Evolutionary conservation across 345 rosid genomes (phyloP).

Genomic region (Sisymbrium irio): DNA sequence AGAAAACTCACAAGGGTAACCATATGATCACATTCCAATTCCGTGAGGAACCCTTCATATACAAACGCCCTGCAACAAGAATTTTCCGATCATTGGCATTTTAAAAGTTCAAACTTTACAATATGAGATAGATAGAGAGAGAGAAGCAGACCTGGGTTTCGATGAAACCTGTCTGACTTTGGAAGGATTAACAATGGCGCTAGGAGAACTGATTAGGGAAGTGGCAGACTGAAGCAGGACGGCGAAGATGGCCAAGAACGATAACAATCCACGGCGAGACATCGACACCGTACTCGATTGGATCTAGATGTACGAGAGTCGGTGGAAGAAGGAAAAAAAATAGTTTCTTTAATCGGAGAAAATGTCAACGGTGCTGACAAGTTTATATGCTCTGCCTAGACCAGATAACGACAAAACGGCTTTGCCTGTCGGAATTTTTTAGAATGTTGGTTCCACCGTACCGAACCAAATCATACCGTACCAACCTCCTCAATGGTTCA

Average conservation of each 20-base stretch:
- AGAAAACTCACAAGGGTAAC: slow-evolving; percentile 64
- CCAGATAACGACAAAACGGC: slow-evolving; percentile 24
- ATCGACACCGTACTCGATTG: slow-evolving; percentile 20
- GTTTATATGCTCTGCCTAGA: slow-evolving; percentile 19
- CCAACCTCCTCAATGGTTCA: background rate
- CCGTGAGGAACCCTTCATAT: slow-evolving; percentile 90
- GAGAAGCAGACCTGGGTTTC: slow-evolving; percentile 64
- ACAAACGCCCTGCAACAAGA: slow-evolving; percentile 71
- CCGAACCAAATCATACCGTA: background rate
- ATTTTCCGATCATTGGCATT: background rate
- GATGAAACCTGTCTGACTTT: slow-evolving; percentile 80
- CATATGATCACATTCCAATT: slow-evolving; percentile 92
- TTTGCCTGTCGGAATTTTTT: background rate
- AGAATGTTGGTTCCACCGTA: background rate
- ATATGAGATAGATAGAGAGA: background rate
- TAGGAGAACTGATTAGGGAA: slow-evolving; percentile 47
- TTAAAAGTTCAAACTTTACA: background rate
- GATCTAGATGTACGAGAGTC: slow-evolving; percentile 22
- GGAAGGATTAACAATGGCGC: slow-evolving; percentile 66
- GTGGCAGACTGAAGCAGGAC: slow-evolving; percentile 35
- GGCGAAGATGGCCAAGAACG: slow-evolving; percentile 44
- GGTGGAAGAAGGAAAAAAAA: background rate
- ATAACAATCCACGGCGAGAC: slow-evolving; percentile 18
- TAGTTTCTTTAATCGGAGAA: background rate
- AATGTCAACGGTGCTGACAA: slow-evolving; percentile 16